Conservation (phyloP, 2,329 filamentous ascomycete genomes). For the Moelleriella libera region DNA sequence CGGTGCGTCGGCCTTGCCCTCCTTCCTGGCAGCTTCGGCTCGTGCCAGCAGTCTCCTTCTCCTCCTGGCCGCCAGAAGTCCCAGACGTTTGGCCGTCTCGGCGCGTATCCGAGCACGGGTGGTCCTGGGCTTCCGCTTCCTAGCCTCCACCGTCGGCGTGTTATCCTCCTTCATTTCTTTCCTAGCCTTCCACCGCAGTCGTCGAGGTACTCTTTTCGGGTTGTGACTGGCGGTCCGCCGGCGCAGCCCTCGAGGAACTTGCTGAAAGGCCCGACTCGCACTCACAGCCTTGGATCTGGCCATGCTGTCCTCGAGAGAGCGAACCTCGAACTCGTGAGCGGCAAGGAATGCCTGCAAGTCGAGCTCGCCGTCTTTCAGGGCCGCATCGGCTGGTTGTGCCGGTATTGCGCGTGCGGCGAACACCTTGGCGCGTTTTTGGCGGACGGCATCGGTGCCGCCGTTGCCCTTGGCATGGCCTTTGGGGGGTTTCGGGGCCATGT, state of each 20-base stretch:
- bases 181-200: conserved; percentile 55
- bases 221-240: conserved; percentile 91
- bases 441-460: conserved; percentile 10
- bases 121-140: conserved; percentile 45
- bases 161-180: conserved; percentile 79
- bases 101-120: conserved; percentile 49
- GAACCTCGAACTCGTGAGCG: conserved; percentile 80
- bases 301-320: conserved; percentile 72
- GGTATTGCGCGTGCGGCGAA: conserved; percentile 34
- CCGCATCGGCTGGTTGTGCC: conserved; percentile 33
- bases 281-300: conserved; percentile 49
- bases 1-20: conserved; percentile 2
- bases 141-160: conserved; percentile 61
- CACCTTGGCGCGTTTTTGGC: conserved; percentile 30
- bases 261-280: conserved; percentile 71
- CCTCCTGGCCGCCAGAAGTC: conserved; percentile 45
- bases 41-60: conserved; percentile 25
- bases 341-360: conserved; percentile 75
- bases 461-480: conserved; percentile 13
- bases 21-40: conserved; percentile 9
- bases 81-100: conserved; percentile 61
- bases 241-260: conserved; percentile 72
- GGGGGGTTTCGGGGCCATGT: conserved; percentile 13
- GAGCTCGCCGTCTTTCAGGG: conserved; percentile 59
- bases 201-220: conserved; percentile 72